These are phyloP conservation scores for Scheffersomyces lignosus DNA, from an alignment of 805 yeast species.

Conservation along the genomic window DNA sequence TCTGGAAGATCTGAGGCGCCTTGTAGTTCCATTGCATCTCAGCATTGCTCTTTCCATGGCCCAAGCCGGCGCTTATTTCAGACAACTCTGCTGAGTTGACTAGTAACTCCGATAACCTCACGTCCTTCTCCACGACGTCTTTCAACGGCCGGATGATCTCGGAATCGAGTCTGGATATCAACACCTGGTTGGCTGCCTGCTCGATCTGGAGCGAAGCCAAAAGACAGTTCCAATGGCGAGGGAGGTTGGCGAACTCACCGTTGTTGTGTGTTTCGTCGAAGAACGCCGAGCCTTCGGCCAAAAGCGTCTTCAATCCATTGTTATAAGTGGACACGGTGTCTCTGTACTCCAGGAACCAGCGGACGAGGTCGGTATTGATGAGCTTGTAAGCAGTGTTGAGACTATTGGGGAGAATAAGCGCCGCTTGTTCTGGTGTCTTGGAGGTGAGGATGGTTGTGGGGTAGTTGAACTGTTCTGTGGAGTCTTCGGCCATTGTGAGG, in stretches of 20 bases:
- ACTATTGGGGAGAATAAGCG: slow-evolving; percentile 36
- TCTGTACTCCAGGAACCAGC: slow-evolving; percentile 33
- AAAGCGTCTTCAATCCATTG: slow-evolving; percentile 19
- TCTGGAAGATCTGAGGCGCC: slow-evolving; percentile 75
- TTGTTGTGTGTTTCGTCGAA: slow-evolving; percentile 13
- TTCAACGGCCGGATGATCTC: slow-evolving; percentile 59
- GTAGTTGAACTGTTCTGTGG: slow-evolving; percentile 20
- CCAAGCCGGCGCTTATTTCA: slow-evolving; percentile 33
- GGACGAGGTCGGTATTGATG: slow-evolving; percentile 28
- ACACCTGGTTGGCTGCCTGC: slow-evolving; percentile 48
- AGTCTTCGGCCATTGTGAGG: slow-evolving; percentile 8
- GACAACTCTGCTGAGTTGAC: slow-evolving; percentile 45
- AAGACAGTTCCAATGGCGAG: slow-evolving; percentile 48
- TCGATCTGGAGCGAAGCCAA: slow-evolving; percentile 51
- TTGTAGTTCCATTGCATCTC: slow-evolving; percentile 70
- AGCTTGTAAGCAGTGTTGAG: slow-evolving; percentile 29
- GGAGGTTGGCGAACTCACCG: slow-evolving; percentile 40
- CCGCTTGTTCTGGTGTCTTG: slow-evolving; percentile 43
- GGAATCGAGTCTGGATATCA: slow-evolving; percentile 46
- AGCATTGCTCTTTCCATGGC: slow-evolving; percentile 25
- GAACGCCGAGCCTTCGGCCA: slow-evolving; percentile 20
- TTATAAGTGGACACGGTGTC: slow-evolving; percentile 14
- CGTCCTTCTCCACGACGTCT: slow-evolving; percentile 53
- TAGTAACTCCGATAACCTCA: slow-evolving; percentile 55
- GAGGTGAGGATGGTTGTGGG: slow-evolving; percentile 41